Conservation (phyloP, 805 yeast genomes). For the Starmerella davenportii region DNA sequence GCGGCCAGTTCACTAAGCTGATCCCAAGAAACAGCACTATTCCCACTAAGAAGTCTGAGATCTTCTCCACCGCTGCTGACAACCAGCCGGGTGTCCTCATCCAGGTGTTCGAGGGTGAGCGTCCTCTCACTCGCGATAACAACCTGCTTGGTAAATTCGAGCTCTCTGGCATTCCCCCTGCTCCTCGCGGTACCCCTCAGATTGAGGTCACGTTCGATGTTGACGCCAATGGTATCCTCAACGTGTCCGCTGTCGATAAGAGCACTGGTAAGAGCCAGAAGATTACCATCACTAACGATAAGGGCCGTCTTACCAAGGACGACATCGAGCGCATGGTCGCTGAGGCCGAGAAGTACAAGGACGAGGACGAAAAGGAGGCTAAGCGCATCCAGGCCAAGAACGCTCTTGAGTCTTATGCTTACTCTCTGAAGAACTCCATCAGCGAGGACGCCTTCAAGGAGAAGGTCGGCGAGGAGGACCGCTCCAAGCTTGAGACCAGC, state of each 20-base stretch:
- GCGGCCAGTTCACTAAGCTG: conserved; percentile 97
- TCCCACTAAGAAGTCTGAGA: conserved; percentile 94
- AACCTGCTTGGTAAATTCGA: conserved; percentile 94
- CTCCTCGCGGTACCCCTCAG: conserved; percentile 98
- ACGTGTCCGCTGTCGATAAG: conserved; percentile 91
- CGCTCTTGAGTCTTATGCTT: conserved; percentile 86
- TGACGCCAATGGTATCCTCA: conserved; percentile 94
- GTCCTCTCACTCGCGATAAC: conserved; percentile 90
- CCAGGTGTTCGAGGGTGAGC: conserved; percentile 97
- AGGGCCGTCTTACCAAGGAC: conserved; percentile 95
- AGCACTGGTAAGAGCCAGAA: conserved; percentile 96
- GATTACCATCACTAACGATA: conserved; percentile 95
- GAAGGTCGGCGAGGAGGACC: conserved; percentile 28
- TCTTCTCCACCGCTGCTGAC: conserved; percentile 91
- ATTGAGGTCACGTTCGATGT: conserved; percentile 93
- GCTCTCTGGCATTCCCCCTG: conserved; percentile 91
- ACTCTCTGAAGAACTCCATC: conserved; percentile 73
- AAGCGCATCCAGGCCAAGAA: conserved; percentile 85
- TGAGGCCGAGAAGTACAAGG: conserved; percentile 95
- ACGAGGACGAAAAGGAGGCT: conserved; percentile 90
- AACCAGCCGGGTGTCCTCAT: conserved; percentile 97
- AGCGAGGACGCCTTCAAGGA: conserved; percentile 61
- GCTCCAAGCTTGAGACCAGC: conserved; percentile 18
- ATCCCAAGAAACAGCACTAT: conserved; percentile 96
- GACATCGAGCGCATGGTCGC: conserved; percentile 95